Evolutionary conservation across 2,329 filamentous ascomycete genomes (phyloP).

Genomic region (Penicillium olsonii): DNA sequence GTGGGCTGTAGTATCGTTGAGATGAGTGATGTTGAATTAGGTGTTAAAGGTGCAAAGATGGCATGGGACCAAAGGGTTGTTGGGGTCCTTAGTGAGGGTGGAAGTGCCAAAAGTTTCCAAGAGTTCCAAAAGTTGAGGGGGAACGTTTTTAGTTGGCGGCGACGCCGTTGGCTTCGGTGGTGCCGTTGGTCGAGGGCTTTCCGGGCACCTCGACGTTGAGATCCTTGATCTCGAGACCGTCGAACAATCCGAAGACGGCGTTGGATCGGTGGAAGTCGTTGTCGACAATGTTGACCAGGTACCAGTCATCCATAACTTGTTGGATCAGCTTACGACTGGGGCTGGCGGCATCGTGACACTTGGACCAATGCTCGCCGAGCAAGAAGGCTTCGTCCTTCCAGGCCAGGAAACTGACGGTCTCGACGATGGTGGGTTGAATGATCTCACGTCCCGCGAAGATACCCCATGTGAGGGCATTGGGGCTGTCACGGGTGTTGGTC

Average conservation of each 20-base stretch:
- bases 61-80: constrained; percentile 10
- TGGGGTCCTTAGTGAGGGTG: constrained; percentile 7
- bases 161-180: constrained; percentile 21
- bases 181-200: constrained; percentile 25
- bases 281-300: constrained; percentile 94
- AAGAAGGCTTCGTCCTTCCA: constrained; percentile 99
- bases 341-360: constrained; percentile 77
- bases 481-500: constrained; percentile 81
- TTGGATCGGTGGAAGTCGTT: constrained; percentile 91
- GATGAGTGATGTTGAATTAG: constrained; percentile 41
- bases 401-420: constrained; percentile 94
- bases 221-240: constrained; percentile 60
- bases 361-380: constrained; percentile 89
- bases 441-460: constrained; percentile 99
- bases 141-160: constrained; percentile 28
- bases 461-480: constrained; percentile 99
- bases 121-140: constrained; percentile 9
- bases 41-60: constrained; percentile 13
- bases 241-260: constrained; percentile 82
- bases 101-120: constrained; percentile 5
- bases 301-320: constrained; percentile 85
- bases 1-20: constrained; percentile 36
- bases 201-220: constrained; percentile 34
- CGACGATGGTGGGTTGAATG: constrained; percentile 99
- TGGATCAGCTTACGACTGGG: constrained; percentile 79